Base-by-base conservation (phyloP, 768 basidiomycete genomes). In the Trametes punicea region DNA sequence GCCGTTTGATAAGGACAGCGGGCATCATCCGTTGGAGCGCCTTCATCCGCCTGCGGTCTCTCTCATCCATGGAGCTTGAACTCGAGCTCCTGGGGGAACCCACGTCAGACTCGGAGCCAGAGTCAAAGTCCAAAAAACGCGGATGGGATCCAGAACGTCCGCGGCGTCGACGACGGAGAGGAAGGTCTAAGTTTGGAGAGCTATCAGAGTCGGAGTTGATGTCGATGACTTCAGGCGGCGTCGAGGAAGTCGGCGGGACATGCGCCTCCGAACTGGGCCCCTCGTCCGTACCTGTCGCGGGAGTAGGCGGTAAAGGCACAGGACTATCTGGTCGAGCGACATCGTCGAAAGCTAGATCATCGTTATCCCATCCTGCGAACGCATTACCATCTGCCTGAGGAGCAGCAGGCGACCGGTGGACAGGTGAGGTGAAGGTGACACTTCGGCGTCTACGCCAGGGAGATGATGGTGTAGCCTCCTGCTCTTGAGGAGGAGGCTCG, bases 1-100 rank as follows among this genome's bases (percentile, higher is more conserved):
- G 67, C 41, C 65, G 67, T 15, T 74, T 65, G 42, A 81, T 67
- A 78, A 85, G 79, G 46, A 75, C 75, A 10, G 73, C 73, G 4
- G 85, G 85, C 71, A 83, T 71, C 77, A 87, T 78, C 15, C 73
- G 76, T 33, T 57, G 64, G 16, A 83, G 69, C 4, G 64, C 74
- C 31, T 74, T 77, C 27, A 72, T 47, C 27, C 67, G 62, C 63
- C 71, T 76, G 48, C 68, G 69, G 29, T 75, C 71, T 57, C 61
- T 66, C 25, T 64, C 59, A 20, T 46, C 45, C 23, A 55, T 30
- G 6, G 26, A n/a, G 33, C 44, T 33, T 13, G 44, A 36, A 31
- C 33, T 25, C 9, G 34, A 30, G 27, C 33, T 25, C 29, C 30
- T n/a, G n/a, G 36, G 51, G n/a, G 51, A 57, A 7, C 33, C 23